phyloP scores from a whole-genome alignment of 257 asterid genomes.

The Nicotiana otophora region DNA sequence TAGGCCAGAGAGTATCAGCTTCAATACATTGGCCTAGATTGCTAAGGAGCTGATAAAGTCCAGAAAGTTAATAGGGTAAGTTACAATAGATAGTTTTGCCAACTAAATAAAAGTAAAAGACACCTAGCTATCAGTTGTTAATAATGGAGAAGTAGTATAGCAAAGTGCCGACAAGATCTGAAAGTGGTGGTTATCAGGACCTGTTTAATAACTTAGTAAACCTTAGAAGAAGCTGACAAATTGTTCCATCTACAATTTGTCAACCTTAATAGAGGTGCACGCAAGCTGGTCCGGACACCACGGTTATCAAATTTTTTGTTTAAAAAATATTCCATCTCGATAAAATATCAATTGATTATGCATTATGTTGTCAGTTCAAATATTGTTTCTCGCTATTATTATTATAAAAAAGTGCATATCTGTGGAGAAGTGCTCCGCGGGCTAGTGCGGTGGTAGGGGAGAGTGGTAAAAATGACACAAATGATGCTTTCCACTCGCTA shows the following conservation, averaged over 20 bases:
- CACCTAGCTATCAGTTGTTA: background rate
- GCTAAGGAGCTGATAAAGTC: no score
- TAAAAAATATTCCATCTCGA: no score
- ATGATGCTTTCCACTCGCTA: background rate
- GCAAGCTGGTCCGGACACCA: no score
- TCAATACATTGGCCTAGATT: no score
- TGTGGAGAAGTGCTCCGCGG: background rate
- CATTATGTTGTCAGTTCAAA: background rate
- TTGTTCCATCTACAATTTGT: background rate
- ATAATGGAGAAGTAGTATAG: background rate
- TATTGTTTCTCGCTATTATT: background rate
- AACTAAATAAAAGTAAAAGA: no score
- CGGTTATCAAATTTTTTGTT: no score
- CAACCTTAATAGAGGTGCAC: no score
- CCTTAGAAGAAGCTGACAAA: background rate
- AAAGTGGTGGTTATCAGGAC: background rate
- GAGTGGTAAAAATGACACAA: background rate
- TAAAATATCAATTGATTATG: background rate
- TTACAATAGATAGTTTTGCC: no score
- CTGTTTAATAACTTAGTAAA: background rate
- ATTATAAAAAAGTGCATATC: background rate
- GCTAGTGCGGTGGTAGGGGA: background rate
- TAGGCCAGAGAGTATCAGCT: no score
- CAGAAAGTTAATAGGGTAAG: no score
- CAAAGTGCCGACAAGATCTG: background rate